Evolutionary conservation across 768 basidiomycete species (phyloP), one percentile per base, ranked within the genome.

Genomic region (Hygrophorus pudorinus): DNA sequence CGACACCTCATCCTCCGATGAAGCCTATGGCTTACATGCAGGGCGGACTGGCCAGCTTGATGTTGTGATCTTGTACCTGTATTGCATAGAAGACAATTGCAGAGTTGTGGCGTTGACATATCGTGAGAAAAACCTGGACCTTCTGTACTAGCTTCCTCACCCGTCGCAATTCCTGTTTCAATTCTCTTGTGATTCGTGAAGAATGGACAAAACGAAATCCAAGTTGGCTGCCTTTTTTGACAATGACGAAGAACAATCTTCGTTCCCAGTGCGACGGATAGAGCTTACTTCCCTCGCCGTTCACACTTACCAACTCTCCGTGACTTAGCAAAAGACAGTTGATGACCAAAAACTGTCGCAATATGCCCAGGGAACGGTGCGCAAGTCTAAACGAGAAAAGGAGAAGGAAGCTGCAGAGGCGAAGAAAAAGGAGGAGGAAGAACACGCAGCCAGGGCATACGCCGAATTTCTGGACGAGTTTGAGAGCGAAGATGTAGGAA

Each of bases 321-420:
- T 57, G 58, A 61, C 61, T 53, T 73, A 91, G 88, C 83, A 79
- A 77, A 88, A 83, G 71, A 69, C 84, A 46, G 71, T 94, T 48
- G 88, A 89, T 55, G 81, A 85, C 56, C 76, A 82, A 54, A 94
- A 94, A 64, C 65, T 85, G 47, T 83, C 85, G 29, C 84, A 87
- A 38, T 96, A 87, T 64, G 64, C 86, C 27, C 79, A 88, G 57
- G 91, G 85, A n/a, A 85, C 76, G 30, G 77, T 82, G 42, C 79
- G 81, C 48, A 97, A 98, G 67, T 91, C 91, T 12, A 81, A 84
- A 47, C 73, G 86, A 51, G 93, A 98, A 64, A 85, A 85, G 55
- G 96, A 98, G 59, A 81, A 81, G 56, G 93, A 97, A 55, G 84
- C 83, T 39, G 93, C 88, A 29, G 91, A 93, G 56, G 83, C 81